phyloP scores from a whole-genome alignment of 176 grass and related monocot species.

The Hyparrhenia diplandra region DNA sequence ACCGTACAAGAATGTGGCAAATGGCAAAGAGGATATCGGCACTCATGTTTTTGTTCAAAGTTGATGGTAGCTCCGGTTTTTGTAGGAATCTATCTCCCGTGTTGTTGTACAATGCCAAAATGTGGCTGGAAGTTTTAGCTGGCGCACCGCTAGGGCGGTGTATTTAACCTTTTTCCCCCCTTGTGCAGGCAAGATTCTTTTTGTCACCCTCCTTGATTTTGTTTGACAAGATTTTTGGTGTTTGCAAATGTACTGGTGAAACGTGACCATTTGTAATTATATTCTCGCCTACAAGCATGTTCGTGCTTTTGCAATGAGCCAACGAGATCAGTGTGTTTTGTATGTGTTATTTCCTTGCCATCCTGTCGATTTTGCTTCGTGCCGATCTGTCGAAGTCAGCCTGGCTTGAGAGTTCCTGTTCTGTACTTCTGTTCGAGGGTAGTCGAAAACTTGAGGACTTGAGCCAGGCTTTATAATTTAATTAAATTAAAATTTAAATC shows the following conservation, averaged over 20 bases:
- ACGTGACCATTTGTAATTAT: neutral
- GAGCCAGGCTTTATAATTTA: too few relatives aligned
- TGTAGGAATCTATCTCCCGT: constrained; percentile 17
- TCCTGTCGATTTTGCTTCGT: neutral
- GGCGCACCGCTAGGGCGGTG: neutral
- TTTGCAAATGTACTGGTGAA: neutral
- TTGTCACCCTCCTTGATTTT: neutral
- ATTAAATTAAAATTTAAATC: too few relatives aligned
- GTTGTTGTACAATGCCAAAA: constrained; percentile 6
- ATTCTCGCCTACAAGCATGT: neutral
- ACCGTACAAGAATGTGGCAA: neutral
- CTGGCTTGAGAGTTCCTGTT: too few relatives aligned
- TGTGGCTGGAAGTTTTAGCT: constrained; percentile 5
- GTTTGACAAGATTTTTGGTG: constrained; percentile 10
- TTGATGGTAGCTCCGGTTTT: neutral
- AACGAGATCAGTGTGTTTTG: neutral
- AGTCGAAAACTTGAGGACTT: too few relatives aligned
- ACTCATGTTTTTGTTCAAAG: constrained; percentile 5
- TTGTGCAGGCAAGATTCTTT: neutral
- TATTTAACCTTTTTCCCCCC: neutral
- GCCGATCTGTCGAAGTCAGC: neutral
- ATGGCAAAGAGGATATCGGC: neutral
- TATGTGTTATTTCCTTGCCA: neutral
- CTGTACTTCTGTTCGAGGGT: too few relatives aligned
- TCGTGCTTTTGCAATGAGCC: neutral